Evolutionary conservation across 495 filamentous ascomycete genomes (phyloP).

Genomic region (Penicillium paxilli): DNA sequence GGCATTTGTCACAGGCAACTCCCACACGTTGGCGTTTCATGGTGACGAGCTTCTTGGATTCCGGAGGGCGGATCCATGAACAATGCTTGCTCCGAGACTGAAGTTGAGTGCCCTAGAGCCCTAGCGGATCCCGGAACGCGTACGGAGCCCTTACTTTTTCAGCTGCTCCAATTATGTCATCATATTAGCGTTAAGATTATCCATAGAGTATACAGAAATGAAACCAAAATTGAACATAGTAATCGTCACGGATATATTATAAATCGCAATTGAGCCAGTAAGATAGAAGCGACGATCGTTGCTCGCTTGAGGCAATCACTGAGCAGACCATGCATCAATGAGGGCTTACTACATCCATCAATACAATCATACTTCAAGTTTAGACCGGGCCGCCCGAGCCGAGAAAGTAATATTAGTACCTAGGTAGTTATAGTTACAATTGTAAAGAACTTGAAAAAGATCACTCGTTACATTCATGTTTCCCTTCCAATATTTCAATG

Average conservation of each 20-base stretch:
- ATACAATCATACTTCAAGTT: too few species aligned
- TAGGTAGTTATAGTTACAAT: too few species aligned
- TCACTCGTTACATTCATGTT: too few species aligned
- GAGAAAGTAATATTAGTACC: not conserved
- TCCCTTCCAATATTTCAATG: too few species aligned
- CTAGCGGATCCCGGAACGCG: not conserved
- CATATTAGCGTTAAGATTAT: not conserved
- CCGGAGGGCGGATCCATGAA: not conserved
- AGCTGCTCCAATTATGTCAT: not conserved
- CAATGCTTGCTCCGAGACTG: not conserved
- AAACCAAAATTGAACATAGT: not conserved
- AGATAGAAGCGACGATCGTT: not conserved
- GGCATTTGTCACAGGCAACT: slow-evolving; percentile 24
- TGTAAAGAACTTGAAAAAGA: too few species aligned
- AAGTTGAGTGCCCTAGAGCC: not conserved
- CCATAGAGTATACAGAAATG: too few species aligned
- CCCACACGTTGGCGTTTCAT: slow-evolving; percentile 27
- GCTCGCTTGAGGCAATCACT: not conserved
- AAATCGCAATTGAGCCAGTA: not conserved
- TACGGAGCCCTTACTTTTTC: not conserved
- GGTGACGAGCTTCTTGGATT: not conserved
- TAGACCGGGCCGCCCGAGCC: not conserved
- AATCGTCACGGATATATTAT: not conserved
- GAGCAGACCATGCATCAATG: not conserved
- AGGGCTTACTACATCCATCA: not conserved